Evolutionary conservation across 1,284 basidiomycete species (phyloP), one percentile per base, ranked within the genome.

Genomic region (Schizophyllum amplum): DNA sequence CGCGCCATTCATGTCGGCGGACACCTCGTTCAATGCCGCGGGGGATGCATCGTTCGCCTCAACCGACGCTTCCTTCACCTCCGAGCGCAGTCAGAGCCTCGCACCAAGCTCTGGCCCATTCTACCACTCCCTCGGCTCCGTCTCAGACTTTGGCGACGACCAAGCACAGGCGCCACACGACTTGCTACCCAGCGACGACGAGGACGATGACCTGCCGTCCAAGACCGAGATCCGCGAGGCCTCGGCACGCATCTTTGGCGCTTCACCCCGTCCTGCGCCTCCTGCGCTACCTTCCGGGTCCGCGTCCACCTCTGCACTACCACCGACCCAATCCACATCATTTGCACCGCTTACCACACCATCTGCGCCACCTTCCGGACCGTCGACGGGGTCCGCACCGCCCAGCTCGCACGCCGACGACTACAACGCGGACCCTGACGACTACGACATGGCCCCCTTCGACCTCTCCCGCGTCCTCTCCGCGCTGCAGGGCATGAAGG

Each of bases 401-500:
- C n/a, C n/a, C n/a, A n/a, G n/a, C n/a, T 5, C 50, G n/a, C 57
- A 49, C 47, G 53, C 54, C 5, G 62, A 61, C 25, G 64, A 64
- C 20, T 65, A 66, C 57, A 64, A 64, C 48, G n/a, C n/a, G n/a
- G 62, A 59, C 5, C 70, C 66, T 2, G 69, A 66, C 26, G 68
- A 72, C 55, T 71, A 74, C 53, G 75, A 75, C 51, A 68, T 71
- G 58, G 69, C 70, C 33, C 67, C 75, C 23, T 87, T 90, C 65
- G 87, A 91, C 68, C 68, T 91, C 48, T 76, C 80, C 27, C 71
- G 75, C 51, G 80, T 90, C 33, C 64, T 90, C n/a, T 73, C 74
- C 47, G 76, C 80, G 1, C 72, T 91, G 33, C 81, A 87, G 64
- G 79, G 77, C 47, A 81, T 90, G 78, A 87, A 87, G 65, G 79